Base-by-base conservation (phyloP, 2,329 filamentous ascomycete species). In the Penicillium fuscoglaucum region DNA sequence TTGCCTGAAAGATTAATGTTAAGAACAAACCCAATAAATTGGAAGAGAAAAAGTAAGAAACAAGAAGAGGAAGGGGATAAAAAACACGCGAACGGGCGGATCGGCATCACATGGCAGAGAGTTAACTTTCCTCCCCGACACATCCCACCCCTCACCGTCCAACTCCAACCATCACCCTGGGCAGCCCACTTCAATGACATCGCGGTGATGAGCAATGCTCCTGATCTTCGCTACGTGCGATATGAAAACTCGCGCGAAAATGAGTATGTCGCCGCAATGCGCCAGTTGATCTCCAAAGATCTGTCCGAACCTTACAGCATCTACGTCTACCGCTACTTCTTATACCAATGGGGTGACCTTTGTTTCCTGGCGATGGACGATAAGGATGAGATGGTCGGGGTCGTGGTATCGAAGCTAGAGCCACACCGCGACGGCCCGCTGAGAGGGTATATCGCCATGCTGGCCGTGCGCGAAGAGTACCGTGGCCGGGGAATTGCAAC, bases 291-390 rank as follows among this genome's bases (percentile, higher is more conserved):
- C 70, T 95, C 93, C 45, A 96, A 93, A 70, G 95, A 98, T 73
- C 83, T 99, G 50, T 98, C 93, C 67, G 95, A 99, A 76, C 95
- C 95, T 1, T 99, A 99, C 76, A 98, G 93, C 78, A 98, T 99
- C 73, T 99, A 99, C 79, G 95, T 99, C 58, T 99, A 98, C 76
- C 87, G 95, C 33, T 99, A 99, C 75, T 99, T 99, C 70, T 81
- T 99, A 19, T 96, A 96, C 72, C 92, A 98, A 83, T 99, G 95
- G 95, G 90, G 90, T 6, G 89, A 98, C 71, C 80, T 99, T n/a
- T 99, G 95, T 77, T 98, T 91, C 77, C 90, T 98, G 87, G 78
- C 81, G 39, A 76, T 84, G 62, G 79, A 83, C 45, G 82, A 89
- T 61, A 63, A 73, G 24, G 57, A 72, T 40, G 65, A 72, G 52